Conservation (phyloP, 2,329 filamentous ascomycete species). For the Epichloe glyceriae region DNA sequence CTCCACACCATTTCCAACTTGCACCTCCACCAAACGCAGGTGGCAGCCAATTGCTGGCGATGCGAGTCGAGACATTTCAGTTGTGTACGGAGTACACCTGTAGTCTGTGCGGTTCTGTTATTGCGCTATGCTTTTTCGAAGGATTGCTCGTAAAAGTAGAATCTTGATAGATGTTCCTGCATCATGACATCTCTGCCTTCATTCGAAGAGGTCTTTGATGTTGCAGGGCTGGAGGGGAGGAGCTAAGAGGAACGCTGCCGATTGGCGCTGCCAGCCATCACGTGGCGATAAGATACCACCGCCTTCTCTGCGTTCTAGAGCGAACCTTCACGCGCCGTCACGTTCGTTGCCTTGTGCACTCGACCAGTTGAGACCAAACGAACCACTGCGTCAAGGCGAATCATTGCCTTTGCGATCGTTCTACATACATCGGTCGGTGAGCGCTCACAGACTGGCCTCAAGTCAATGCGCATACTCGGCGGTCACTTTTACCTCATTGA, state of each 20-base stretch:
- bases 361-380: not conserved
- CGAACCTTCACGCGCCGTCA: constrained; percentile 2
- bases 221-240: not conserved
- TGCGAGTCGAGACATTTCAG: constrained; percentile 1
- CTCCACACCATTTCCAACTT: constrained; percentile 2
- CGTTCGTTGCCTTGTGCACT: not conserved
- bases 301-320: not conserved
- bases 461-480: not conserved
- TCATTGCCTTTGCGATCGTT: constrained; percentile 12
- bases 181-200: too few relatives aligned
- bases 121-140: not conserved
- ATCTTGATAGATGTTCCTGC: not conserved
- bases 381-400: constrained; percentile 5
- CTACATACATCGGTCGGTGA: constrained; percentile 5
- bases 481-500: not conserved
- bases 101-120: too few relatives aligned
- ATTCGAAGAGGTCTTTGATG: not conserved
- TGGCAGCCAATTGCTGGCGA: constrained; percentile 6
- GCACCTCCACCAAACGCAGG: constrained; percentile 3
- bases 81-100: too few relatives aligned
- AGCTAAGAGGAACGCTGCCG: constrained; percentile 11
- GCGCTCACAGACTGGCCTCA: not conserved
- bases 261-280: constrained; percentile 12
- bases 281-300: constrained; percentile 11
- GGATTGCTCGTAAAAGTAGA: not conserved